phyloP scores from a whole-genome alignment of 164 flowering plant species.

The Kingdonia uniflora region DNA sequence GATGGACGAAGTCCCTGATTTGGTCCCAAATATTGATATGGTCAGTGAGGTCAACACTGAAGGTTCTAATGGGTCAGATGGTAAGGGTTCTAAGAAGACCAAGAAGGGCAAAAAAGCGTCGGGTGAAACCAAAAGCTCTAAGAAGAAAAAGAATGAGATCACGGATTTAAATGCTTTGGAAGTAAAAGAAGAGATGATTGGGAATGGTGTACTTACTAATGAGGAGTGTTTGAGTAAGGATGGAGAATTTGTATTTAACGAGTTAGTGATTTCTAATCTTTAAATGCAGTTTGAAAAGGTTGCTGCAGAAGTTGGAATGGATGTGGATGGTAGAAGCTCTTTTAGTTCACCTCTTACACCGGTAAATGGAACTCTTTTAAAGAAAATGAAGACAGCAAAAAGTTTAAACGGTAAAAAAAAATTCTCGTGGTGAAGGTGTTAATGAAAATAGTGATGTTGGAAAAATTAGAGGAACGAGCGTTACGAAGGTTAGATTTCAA shows the following conservation, averaged over 20 bases:
- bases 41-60: not conserved
- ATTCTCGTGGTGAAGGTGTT: slow-evolving; percentile 6
- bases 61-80: slow-evolving; percentile 7
- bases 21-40: slow-evolving; percentile 33
- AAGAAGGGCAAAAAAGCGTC: slow-evolving; percentile 22
- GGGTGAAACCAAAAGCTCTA: slow-evolving; percentile 14
- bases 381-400: slow-evolving; percentile 67
- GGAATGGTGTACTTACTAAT: slow-evolving; percentile 10
- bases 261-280: slow-evolving; percentile 58
- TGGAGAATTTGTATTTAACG: slow-evolving; percentile 28
- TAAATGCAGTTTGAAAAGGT: slow-evolving; percentile 80
- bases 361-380: slow-evolving; percentile 16
- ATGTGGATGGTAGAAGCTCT: slow-evolving; percentile 21
- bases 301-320: slow-evolving; percentile 69
- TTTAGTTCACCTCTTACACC: slow-evolving; percentile 16
- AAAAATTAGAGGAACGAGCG: slow-evolving; percentile 44
- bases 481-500: slow-evolving; percentile 71
- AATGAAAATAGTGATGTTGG: slow-evolving; percentile 13
- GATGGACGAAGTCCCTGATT: slow-evolving; percentile 25
- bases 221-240: slow-evolving; percentile 4
- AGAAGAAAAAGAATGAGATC: slow-evolving; percentile 1
- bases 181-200: slow-evolving; percentile 4
- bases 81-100: slow-evolving; percentile 19
- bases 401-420: slow-evolving; percentile 12
- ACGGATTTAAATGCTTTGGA: slow-evolving; percentile 4